phyloP scores from a whole-genome alignment of 2,329 filamentous ascomycete genomes.

The Fusarium aywerte region DNA sequence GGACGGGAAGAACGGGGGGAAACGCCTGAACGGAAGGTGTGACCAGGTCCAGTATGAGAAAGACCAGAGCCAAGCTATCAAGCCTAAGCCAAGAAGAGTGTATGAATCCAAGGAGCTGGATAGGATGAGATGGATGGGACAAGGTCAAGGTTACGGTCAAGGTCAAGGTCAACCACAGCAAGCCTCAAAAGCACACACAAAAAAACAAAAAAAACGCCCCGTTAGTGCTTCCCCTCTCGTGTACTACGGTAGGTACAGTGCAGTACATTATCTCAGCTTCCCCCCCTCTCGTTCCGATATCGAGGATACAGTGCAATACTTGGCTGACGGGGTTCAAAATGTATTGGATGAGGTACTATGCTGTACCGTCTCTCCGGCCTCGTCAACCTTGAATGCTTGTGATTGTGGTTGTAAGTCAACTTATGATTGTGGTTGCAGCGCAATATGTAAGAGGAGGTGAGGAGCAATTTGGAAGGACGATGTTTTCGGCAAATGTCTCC shows the following conservation, averaged over 20 bases:
- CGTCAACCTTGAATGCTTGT: not conserved
- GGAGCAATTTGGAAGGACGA: constrained; percentile 18
- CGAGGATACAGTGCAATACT: not conserved
- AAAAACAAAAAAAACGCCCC: constrained; percentile 33
- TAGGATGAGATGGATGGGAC: constrained; percentile 32
- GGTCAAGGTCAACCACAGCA: constrained; percentile 20
- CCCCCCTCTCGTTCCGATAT: constrained; percentile 30
- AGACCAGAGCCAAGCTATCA: constrained; percentile 12
- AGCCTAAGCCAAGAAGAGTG: constrained; percentile 22
- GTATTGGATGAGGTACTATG: not conserved
- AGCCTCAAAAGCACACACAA: constrained; percentile 29
- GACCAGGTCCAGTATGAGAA: constrained; percentile 1
- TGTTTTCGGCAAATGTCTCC: constrained; percentile 31
- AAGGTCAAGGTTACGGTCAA: constrained; percentile 23
- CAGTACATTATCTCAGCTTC: constrained; percentile 30
- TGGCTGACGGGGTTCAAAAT: not conserved
- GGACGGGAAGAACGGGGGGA: constrained; percentile 13
- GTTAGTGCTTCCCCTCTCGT: constrained; percentile 42
- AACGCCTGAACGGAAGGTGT: constrained; percentile 7
- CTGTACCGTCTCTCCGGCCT: constrained; percentile 5
- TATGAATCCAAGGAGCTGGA: constrained; percentile 33
- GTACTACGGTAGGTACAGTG: constrained; percentile 18
- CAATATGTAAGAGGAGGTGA: constrained; percentile 4
- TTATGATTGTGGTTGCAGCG: constrained; percentile 15
- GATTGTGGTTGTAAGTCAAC: constrained; percentile 9